These are phyloP conservation scores for Macroventuria anomochaeta DNA, from an alignment of 2,329 filamentous ascomycete genomes.

Conservation along the genomic window DNA sequence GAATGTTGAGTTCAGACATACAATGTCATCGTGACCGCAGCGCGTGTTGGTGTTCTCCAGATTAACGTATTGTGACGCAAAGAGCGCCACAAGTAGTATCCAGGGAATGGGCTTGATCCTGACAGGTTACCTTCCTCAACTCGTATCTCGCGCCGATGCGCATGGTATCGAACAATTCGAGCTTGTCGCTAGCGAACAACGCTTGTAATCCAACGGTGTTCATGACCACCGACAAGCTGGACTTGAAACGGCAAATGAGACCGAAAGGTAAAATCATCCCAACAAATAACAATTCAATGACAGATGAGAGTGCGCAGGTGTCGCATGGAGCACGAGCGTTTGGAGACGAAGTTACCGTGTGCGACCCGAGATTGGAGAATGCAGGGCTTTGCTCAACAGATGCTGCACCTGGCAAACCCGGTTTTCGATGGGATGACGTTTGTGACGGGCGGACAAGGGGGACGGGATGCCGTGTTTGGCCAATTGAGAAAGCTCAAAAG, in stretches of 20 bases:
- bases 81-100: conserved; percentile 12
- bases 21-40: conserved; percentile 11
- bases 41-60: conserved; percentile 9
- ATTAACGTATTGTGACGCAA: conserved; percentile 16
- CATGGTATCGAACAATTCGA: conserved; percentile 4
- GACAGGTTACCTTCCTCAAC: conserved; percentile 14
- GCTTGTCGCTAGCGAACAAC: conserved; percentile 4
- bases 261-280: neutral
- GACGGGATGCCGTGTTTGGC: conserved; percentile 17
- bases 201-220: conserved; percentile 6
- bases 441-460: conserved; percentile 17
- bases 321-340: conserved; percentile 9
- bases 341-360: conserved; percentile 15
- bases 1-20: conserved; percentile 18
- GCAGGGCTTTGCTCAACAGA: conserved; percentile 21
- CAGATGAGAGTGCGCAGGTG: conserved; percentile 1
- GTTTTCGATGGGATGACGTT: conserved; percentile 18
- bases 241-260: conserved; percentile 1
- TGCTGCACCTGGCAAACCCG: conserved; percentile 16
- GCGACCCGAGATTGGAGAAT: conserved; percentile 7
- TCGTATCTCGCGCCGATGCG: conserved; percentile 6
- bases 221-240: neutral
- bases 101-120: conserved; percentile 15
- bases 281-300: conserved; percentile 3
- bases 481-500: conserved; percentile 3